Base-by-base conservation (phyloP, 352 stramenopile species). In the Phytophthora foliorum region DNA sequence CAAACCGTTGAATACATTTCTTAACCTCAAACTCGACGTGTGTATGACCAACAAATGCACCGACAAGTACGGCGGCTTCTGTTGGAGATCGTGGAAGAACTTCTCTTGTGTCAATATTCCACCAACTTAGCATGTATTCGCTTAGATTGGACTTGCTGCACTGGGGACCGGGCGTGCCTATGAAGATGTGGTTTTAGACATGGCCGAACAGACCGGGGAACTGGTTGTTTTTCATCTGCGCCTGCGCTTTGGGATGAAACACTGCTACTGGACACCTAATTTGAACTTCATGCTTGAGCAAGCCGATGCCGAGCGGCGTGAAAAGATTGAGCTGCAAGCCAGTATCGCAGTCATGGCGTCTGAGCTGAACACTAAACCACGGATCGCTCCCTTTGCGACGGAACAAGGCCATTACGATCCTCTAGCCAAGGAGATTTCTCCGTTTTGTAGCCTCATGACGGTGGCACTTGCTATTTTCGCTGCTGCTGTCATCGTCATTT, bases 301-400 rank as follows among this genome's bases (percentile, higher is more conserved):
- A 48, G 19, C 42, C 3, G 19, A 49, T 7, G 14, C 25, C 9
- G 27, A 57, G 9, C 36, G 7, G 16, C 38, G 31, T 29, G 54
- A 70, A 39, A 53, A 65, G 31, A 9, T 65, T 0, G 46, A 54
- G 36, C 29, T 70, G 22, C 62, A 34, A 59, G 62, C 54, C 19
- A 55, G 14, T 5, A 48, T 70, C 16, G 54, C 62, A 14, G 29
- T 2, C 7, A 34, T 59, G 32, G 17, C 7, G 9, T 57, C 38
- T 8, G 11, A 65, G 22, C 7, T 59, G 46, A 31, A 10, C 16
- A 42, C 44, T 2, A 58, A 38, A 25, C 13, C 36, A 27, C 5
- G 11, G 6, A 10, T n/a, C n/a, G 17, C 17, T 22, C 7, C 9
- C 36, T 5, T n/a, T 45, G 17, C 6, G 16, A 22, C 38, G 14